These are phyloP conservation scores for Cynara cardunculus DNA, from an alignment of 129 eudicot species.

Conservation along the genomic window DNA sequence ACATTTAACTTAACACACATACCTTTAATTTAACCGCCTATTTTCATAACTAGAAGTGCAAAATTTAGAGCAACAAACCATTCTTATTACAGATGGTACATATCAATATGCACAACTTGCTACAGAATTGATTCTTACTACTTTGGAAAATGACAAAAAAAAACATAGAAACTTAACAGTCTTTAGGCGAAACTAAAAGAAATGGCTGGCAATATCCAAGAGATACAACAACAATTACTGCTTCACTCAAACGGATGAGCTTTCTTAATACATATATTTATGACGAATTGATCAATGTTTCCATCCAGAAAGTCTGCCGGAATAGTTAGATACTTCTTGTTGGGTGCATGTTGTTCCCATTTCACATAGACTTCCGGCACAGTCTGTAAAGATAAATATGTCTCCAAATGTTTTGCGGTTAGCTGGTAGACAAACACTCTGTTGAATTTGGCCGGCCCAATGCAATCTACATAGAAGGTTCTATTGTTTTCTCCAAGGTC, in stretches of 20 bases:
- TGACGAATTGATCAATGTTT: not conserved
- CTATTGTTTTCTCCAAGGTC: slow-evolving; percentile 25
- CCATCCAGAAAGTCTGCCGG: slow-evolving; percentile 30
- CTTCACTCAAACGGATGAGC: not conserved
- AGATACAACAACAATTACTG: not conserved
- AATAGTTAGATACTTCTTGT: slow-evolving; percentile 31
- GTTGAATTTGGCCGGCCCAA: slow-evolving; percentile 29
- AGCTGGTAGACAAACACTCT: slow-evolving; percentile 29
- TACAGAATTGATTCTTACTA: no score
- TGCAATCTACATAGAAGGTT: slow-evolving; percentile 35
- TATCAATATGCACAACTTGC: no score
- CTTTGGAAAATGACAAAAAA: not conserved
- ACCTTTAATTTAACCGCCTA: no score
- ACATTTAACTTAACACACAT: no score
- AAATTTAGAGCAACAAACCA: no score
- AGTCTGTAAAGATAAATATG: slow-evolving; percentile 29
- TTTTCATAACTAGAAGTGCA: no score
- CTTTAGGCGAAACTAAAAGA: not conserved
- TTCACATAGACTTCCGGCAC: slow-evolving; percentile 16
- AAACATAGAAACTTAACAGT: not conserved
- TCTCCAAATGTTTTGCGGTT: slow-evolving; percentile 20
- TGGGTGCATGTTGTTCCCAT: slow-evolving; percentile 25
- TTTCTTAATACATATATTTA: slow-evolving; percentile 37
- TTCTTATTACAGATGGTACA: no score
- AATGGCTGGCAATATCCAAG: not conserved